phyloP scores from a whole-genome alignment of 345 rosid species.

The Pistacia integerrima region DNA sequence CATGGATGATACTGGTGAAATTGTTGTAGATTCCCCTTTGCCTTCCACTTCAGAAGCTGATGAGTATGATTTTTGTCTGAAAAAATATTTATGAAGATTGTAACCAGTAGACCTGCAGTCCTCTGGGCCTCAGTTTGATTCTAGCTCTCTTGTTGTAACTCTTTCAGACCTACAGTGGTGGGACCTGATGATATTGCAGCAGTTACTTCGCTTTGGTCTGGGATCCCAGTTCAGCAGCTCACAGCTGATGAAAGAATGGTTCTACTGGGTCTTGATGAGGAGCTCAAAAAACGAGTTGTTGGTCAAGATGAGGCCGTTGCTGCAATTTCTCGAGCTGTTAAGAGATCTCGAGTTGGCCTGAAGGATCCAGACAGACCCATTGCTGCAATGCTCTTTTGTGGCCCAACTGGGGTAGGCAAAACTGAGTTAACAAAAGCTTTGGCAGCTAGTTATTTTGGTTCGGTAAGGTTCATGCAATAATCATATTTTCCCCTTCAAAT shows the following conservation, averaged over 20 bases:
- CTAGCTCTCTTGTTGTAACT: slow-evolving; percentile 21
- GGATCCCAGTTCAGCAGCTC: slow-evolving; percentile 95
- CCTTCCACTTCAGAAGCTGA: slow-evolving; percentile 52
- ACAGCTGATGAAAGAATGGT: slow-evolving; percentile 87
- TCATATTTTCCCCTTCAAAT: slow-evolving; percentile 6
- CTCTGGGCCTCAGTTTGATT: slow-evolving; percentile 6
- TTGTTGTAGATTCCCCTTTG: slow-evolving; percentile 49
- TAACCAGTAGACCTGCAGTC: slow-evolving; percentile 6
- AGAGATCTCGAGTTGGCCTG: slow-evolving; percentile 89
- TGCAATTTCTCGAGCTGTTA: slow-evolving; percentile 94
- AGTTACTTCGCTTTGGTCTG: slow-evolving; percentile 95
- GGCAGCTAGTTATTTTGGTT: slow-evolving; percentile 86
- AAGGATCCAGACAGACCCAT: slow-evolving; percentile 92
- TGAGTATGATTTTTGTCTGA: slow-evolving; percentile 52
- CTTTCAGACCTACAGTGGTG: slow-evolving; percentile 66
- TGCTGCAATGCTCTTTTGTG: slow-evolving; percentile 96
- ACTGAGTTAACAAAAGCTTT: slow-evolving; percentile 91
- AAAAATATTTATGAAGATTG: slow-evolving; percentile 17
- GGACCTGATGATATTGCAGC: slow-evolving; percentile 95
- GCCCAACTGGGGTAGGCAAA: slow-evolving; percentile 99
- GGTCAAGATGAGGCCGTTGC: slow-evolving; percentile 98
- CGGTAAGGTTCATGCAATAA: slow-evolving; percentile 50
- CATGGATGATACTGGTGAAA: slow-evolving; percentile 46
- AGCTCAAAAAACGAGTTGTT: slow-evolving; percentile 72
- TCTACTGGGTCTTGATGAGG: slow-evolving; percentile 78